Conservation (phyloP, 495 filamentous ascomycete genomes). For the Penicillium argentinense region DNA sequence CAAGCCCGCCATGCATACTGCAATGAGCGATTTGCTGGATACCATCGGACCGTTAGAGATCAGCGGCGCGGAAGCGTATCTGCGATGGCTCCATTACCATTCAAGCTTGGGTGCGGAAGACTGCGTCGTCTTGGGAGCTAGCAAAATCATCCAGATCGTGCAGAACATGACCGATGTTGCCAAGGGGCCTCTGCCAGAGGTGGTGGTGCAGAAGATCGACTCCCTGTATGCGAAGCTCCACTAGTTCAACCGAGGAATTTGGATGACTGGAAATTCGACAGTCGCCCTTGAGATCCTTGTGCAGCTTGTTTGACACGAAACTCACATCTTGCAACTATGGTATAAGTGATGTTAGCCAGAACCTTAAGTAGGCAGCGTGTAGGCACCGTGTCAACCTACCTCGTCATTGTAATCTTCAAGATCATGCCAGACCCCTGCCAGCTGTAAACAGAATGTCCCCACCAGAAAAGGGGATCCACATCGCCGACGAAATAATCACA, state of each 20-base stretch:
- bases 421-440: background rate
- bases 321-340: too few relatives aligned
- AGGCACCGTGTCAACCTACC: too few relatives aligned
- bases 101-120: conserved; percentile 28
- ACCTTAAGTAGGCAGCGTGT: too few relatives aligned
- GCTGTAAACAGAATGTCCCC: background rate
- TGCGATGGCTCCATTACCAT: conserved; percentile 38
- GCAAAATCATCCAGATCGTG: conserved; percentile 28
- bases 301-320: background rate
- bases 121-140: conserved; percentile 37
- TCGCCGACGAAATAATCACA: background rate
- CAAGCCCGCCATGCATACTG: conserved; percentile 20
- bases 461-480: conserved; percentile 5
- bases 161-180: conserved; percentile 25
- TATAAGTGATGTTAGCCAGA: too few relatives aligned
- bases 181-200: conserved; percentile 33
- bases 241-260: background rate
- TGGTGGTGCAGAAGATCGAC: conserved; percentile 13
- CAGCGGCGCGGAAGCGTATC: conserved; percentile 24
- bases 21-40: conserved; percentile 16
- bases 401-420: too few relatives aligned
- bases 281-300: background rate
- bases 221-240: conserved; percentile 1
- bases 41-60: conserved; percentile 17
- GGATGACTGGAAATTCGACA: background rate